Percentiles rank a stretch among this genome's conserved stretches.
These are phyloP conservation scores for Starmerella ratchasimensis DNA, from an alignment of 805 yeast species.

Conservation along the genomic window DNA sequence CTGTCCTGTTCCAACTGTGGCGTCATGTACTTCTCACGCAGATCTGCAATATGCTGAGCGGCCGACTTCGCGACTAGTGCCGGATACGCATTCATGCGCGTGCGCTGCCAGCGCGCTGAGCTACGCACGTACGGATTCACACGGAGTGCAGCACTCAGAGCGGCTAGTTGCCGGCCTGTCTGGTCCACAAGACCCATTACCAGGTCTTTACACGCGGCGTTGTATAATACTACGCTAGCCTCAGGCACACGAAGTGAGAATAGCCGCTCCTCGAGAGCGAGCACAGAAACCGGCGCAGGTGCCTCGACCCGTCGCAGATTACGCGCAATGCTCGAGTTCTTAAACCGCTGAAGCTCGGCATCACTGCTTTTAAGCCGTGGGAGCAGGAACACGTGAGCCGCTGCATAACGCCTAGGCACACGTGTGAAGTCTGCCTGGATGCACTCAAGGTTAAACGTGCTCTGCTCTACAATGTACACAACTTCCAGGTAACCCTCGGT, in stretches of 20 bases:
- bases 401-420: conserved; percentile 56
- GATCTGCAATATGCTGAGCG: conserved; percentile 7
- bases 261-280: conserved; percentile 57
- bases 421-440: conserved; percentile 58
- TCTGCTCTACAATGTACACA: conserved; percentile 63
- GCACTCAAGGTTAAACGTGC: conserved; percentile 56
- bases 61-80: conserved; percentile 29
- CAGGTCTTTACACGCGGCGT: conserved; percentile 36
- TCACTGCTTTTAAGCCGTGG: conserved; percentile 34
- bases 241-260: conserved; percentile 50
- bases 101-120: conserved; percentile 28
- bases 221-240: conserved; percentile 63
- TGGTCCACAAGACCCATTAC: conserved; percentile 33
- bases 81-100: conserved; percentile 48
- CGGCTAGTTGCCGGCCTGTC: conserved; percentile 53
- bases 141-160: conserved; percentile 63
- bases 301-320: conserved; percentile 23
- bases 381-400: conserved; percentile 58
- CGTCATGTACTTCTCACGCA: conserved; percentile 5
- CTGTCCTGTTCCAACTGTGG: conserved; percentile 37
- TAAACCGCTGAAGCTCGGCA: conserved; percentile 18
- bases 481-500: conserved; percentile 60
- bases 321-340: conserved; percentile 21
- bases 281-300: conserved; percentile 37
- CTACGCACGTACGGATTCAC: conserved; percentile 81